Conservation (phyloP, 73 alveolate species). For the Effrenium voratum region DNA sequence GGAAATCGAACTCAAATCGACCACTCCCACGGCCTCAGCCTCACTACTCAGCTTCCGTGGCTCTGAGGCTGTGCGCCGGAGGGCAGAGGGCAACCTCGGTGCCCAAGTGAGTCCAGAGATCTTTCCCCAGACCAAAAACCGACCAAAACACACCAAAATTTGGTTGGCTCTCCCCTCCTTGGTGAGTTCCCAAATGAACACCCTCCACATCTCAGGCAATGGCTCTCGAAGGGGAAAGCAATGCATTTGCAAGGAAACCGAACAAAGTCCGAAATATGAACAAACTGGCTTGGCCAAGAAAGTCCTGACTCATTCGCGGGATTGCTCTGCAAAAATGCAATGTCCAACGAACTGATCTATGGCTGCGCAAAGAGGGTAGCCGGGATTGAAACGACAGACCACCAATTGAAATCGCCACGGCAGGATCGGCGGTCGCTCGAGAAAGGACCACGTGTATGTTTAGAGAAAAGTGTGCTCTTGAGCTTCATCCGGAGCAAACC, state of each 20-base stretch:
- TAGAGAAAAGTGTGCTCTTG: too few relatives aligned
- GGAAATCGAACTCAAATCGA: background rate
- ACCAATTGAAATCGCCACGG: too few relatives aligned
- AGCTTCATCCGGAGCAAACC: too few relatives aligned
- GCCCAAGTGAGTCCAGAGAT: background rate
- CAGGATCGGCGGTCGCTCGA: too few relatives aligned
- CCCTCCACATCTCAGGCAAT: background rate
- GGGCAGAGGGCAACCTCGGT: constrained; percentile 44
- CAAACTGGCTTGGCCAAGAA: background rate
- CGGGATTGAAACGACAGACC: too few relatives aligned
- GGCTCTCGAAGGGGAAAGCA: background rate
- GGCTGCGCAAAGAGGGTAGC: too few relatives aligned
- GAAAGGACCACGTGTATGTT: too few relatives aligned
- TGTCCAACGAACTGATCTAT: too few relatives aligned
- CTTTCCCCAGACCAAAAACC: background rate
- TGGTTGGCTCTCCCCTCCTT: background rate
- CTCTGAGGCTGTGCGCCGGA: constrained; percentile 46
- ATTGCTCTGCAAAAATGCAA: too few relatives aligned
- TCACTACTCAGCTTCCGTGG: constrained; percentile 1
- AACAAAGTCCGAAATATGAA: background rate
- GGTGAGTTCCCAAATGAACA: background rate
- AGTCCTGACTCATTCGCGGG: too few relatives aligned
- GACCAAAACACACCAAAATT: background rate
- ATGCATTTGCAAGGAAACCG: background rate
- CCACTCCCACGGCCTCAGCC: constrained; percentile 25